Base-by-base conservation (phyloP, 305 asterid genomes). In the Fraxinus latifolia region DNA sequence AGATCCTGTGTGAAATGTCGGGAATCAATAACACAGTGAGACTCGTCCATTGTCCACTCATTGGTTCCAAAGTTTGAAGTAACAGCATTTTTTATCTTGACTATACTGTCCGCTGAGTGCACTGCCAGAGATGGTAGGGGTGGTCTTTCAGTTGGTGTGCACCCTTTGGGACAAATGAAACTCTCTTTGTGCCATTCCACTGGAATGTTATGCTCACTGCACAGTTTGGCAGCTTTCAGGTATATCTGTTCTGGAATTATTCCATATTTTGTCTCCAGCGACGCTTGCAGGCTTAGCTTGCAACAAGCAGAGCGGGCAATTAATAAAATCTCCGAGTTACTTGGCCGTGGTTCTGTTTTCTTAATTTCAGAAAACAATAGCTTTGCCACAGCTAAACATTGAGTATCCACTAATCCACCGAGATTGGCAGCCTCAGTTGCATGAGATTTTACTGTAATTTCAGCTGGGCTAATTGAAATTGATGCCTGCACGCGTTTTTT, bases 11-110 rank as follows among this genome's bases (percentile, higher is more conserved):
- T 89, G 86, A 95, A 92, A 86, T 93, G 93, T 60, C 86, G 91
- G 81, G 97, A 93, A 87, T 93, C 97, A 86, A 96, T 92, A 81
- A 96, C 94, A 82, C 91, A 95, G 89, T 96, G 98, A 33, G 89
- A 85, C 82, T 95, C 98, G 85, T 95, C 98, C 95, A 92, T 88
- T 47, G 89, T 83, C 98, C 99, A 96, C 80, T 93, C 98, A 82
- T 89, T 87, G 71, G 79, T 60, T 83, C 80, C 84, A 25, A 83
- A 85, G 84, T 82, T 42, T n/a, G 89, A 87, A 27, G 83, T 83
- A 74, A 74, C 84, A 44, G 86, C 85, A 80, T 80, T 82, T 85
- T 85, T 82, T 47, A 88, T 80, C 81, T 86, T 81, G 80, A 81
- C 83, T 3, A 76, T 78, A 77, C 78, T 80, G 79, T 79, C 88